Conservation (phyloP, 2,329 filamentous ascomycete genomes). For the Talaromyces sp. region DNA sequence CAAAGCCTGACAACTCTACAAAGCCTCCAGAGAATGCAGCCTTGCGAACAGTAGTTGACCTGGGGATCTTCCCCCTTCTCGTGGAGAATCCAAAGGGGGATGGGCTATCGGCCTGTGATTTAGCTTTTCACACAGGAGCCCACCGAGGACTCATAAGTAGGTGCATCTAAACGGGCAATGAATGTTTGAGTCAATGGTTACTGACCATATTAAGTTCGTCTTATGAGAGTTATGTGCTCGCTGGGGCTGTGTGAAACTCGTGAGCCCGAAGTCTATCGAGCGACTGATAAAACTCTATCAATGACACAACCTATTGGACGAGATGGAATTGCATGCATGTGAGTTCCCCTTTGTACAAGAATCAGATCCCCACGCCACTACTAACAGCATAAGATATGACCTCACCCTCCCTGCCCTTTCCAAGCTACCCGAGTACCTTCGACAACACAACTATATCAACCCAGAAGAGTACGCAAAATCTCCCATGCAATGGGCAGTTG, state of each 20-base stretch:
- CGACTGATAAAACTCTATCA: conserved; percentile 30
- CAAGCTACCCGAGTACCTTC: conserved; percentile 36
- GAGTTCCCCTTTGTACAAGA: conserved; percentile 6
- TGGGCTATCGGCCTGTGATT: conserved; percentile 29
- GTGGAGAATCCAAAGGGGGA: conserved; percentile 17
- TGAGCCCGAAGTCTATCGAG: conserved; percentile 25
- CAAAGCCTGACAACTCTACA: background rate
- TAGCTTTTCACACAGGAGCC: conserved; percentile 31
- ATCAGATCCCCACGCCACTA: background rate
- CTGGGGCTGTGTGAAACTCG: conserved; percentile 29
- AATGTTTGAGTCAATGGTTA: background rate
- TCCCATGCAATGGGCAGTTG: conserved; percentile 37
- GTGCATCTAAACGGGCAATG: background rate
- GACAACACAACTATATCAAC: conserved; percentile 27
- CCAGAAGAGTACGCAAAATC: conserved; percentile 33
- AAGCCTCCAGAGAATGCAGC: conserved; percentile 39
- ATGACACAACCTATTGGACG: conserved; percentile 33
- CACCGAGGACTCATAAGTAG: conserved; percentile 36
- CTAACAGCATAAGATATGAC: conserved; percentile 19
- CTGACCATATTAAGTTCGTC: conserved; percentile 24
- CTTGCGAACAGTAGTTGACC: conserved; percentile 34
- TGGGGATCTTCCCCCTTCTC: conserved; percentile 32
- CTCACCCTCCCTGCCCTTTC: conserved; percentile 36
- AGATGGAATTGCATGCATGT: conserved; percentile 36
- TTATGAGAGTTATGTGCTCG: conserved; percentile 35